phyloP scores from a whole-genome alignment of 805 yeast species.

The Ogataea parapolymorpha region DNA sequence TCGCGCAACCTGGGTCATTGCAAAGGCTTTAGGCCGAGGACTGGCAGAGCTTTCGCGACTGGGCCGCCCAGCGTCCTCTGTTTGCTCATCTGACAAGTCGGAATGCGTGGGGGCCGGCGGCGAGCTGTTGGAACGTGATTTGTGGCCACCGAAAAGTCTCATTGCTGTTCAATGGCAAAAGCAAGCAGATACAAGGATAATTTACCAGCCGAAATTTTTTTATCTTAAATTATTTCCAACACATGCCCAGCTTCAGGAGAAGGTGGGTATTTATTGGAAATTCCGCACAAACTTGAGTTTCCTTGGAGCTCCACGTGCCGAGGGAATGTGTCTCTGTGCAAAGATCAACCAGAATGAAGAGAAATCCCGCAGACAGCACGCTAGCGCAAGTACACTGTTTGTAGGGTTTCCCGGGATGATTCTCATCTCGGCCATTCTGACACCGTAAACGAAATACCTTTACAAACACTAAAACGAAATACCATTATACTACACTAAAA shows the following conservation, averaged over 20 bases:
- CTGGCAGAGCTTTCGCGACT: neutral
- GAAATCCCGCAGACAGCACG: conserved; percentile 2
- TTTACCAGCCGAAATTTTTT: neutral
- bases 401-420: conserved; percentile 7
- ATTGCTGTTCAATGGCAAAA: neutral
- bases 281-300: conserved; percentile 30
- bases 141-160: conserved; percentile 6
- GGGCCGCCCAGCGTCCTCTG: neutral
- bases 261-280: neutral
- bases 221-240: neutral
- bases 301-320: conserved; percentile 15
- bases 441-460: conserved; percentile 1
- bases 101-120: conserved; percentile 1
- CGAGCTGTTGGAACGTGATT: conserved; percentile 5
- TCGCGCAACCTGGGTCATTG: neutral
- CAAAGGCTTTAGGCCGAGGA: conserved; percentile 2
- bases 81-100: neutral
- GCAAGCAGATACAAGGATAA: neutral
- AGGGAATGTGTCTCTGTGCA: conserved; percentile 33
- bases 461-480: neutral
- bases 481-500: neutral
- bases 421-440: conserved; percentile 11
- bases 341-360: conserved; percentile 13
- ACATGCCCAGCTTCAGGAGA: neutral
- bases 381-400: conserved; percentile 1